phyloP scores from a whole-genome alignment of 768 basidiomycete genomes.

The Collybia mongolica region DNA sequence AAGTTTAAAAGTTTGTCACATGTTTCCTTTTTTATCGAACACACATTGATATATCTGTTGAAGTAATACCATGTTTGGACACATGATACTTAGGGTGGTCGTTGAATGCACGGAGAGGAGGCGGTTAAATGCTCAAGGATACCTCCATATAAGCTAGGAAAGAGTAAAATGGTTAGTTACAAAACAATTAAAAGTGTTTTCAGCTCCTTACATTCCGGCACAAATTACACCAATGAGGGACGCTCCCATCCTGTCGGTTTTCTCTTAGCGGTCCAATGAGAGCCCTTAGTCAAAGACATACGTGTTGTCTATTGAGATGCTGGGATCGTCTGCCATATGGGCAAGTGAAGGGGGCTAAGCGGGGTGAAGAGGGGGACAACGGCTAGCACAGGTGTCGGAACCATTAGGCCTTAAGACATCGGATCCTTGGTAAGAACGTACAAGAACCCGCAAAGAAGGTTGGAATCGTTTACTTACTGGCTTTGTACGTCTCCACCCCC shows the following conservation, averaged over 20 bases:
- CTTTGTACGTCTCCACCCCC: conserved; percentile 16
- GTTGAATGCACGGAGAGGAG: neutral
- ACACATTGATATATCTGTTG: conserved; percentile 40
- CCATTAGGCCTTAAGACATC: conserved; percentile 24
- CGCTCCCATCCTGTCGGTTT: conserved; percentile 43
- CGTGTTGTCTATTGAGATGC: conserved; percentile 33
- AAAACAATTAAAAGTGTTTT: neutral
- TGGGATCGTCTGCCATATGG: conserved; percentile 16
- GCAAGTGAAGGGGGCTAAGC: neutral
- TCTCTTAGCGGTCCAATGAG: neutral
- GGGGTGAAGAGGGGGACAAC: conserved; percentile 14
- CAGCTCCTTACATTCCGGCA: conserved; percentile 39
- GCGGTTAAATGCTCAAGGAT: conserved; percentile 9
- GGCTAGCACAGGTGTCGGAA: conserved; percentile 13
- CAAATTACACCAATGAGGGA: conserved; percentile 49
- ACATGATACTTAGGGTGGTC: conserved; percentile 41
- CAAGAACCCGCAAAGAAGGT: conserved; percentile 17
- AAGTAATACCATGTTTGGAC: conserved; percentile 60
- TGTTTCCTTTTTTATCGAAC: neutral
- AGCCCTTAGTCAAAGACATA: conserved; percentile 16
- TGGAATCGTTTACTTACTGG: conserved; percentile 1
- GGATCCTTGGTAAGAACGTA: conserved; percentile 14
- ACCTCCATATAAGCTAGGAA: conserved; percentile 52
- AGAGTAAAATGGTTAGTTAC: neutral
- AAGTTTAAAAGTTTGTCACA: too few relatives aligned